These are phyloP conservation scores for Xylaria scruposa DNA, from an alignment of 495 filamentous ascomycete genomes.

Conservation along the genomic window DNA sequence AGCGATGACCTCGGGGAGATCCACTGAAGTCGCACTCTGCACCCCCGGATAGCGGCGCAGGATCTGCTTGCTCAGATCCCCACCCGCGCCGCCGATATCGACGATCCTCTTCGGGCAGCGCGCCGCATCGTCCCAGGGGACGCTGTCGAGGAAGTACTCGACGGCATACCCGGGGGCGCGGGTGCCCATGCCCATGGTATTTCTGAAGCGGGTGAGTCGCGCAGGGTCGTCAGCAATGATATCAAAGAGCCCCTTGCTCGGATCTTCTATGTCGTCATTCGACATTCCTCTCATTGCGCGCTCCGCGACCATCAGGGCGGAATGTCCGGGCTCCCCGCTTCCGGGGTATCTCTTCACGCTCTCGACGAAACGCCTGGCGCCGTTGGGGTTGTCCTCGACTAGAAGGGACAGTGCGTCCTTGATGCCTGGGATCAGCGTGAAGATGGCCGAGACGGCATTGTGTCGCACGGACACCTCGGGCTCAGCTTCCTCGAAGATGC, in stretches of 20 bases:
- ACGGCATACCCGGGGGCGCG: conserved; percentile 44
- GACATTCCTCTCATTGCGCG: conserved; percentile 19
- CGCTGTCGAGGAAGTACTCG: conserved; percentile 44
- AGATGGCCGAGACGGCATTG: conserved; percentile 40
- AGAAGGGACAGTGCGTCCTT: conserved; percentile 45
- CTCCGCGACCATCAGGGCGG: conserved; percentile 30
- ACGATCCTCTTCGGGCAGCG: conserved; percentile 40
- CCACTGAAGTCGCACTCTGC: conserved; percentile 30
- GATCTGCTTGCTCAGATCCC: conserved; percentile 32
- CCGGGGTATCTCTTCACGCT: conserved; percentile 37
- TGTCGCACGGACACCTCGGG: conserved; percentile 53
- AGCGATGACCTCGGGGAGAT: conserved; percentile 32
- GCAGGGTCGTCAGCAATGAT: conserved; percentile 41
- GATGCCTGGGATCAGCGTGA: conserved; percentile 35
- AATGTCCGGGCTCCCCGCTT: conserved; percentile 35
- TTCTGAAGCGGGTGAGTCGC: conserved; percentile 49
- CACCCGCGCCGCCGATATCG: conserved; percentile 53
- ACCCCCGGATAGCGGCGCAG: conserved; percentile 37
- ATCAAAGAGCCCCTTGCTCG: conserved; percentile 43
- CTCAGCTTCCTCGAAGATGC: conserved; percentile 53
- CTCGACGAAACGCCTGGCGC: conserved; percentile 33
- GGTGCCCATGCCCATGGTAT: conserved; percentile 49
- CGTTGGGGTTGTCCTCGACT: conserved; percentile 49
- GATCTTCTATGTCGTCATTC: conserved; percentile 27
- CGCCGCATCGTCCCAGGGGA: conserved; percentile 45